Evolutionary conservation across 441 rosid genomes (phyloP).

Genomic region (Bocquillonia castaneifolia): DNA sequence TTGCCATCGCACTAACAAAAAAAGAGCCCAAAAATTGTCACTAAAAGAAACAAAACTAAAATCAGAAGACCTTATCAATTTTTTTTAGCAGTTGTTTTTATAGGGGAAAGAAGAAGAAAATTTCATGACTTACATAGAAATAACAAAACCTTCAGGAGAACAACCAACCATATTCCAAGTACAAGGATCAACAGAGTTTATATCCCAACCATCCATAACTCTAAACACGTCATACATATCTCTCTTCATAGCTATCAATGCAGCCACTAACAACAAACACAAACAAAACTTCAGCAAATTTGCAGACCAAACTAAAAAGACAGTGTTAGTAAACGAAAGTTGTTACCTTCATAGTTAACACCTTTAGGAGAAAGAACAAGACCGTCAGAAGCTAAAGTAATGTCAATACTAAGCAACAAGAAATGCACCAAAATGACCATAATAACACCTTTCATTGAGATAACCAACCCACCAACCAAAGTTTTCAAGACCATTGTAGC

Average conservation of each 20-base stretch:
- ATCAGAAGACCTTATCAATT: not conserved
- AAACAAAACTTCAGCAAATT: not conserved
- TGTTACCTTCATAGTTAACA: slow-evolving; percentile 75
- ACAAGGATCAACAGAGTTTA: slow-evolving; percentile 94
- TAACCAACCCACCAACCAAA: not conserved
- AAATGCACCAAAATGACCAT: slow-evolving; percentile 21
- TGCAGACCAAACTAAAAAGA: not conserved
- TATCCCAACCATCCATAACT: slow-evolving; percentile 85
- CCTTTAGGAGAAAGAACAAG: slow-evolving; percentile 90
- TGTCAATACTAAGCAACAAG: slow-evolving; percentile 26
- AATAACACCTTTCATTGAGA: slow-evolving; percentile 9
- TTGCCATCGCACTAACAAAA: slow-evolving; percentile 61
- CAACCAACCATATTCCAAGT: slow-evolving; percentile 97
- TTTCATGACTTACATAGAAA: slow-evolving; percentile 57
- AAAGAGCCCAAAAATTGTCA: not conserved
- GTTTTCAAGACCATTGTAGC: not conserved
- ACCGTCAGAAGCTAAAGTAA: slow-evolving; percentile 45
- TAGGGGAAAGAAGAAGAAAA: slow-evolving; percentile 8
- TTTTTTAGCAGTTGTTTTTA: not conserved
- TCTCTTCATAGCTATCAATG: slow-evolving; percentile 77
- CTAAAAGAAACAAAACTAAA: not conserved
- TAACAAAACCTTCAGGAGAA: slow-evolving; percentile 67
- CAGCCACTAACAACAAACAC: slow-evolving; percentile 49
- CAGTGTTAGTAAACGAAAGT: not conserved
- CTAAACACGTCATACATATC: slow-evolving; percentile 56